A percentile compares a stretch with the other conserved stretches of the same genome.
Conservation (phyloP, 768 basidiomycete genomes). For the Cantharellus cinnabarinus region DNA sequence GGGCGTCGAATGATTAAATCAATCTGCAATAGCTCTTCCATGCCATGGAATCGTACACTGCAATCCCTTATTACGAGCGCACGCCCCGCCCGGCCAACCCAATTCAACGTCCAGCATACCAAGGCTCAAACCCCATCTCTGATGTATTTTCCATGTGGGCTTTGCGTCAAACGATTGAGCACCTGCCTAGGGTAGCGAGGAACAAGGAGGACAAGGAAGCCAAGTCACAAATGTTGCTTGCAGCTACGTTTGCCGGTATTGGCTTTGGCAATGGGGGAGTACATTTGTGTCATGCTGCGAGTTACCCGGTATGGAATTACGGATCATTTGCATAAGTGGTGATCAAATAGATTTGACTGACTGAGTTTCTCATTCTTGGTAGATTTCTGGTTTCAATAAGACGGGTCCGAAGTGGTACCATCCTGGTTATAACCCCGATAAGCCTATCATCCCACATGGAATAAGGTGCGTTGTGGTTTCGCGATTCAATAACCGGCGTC, state of each 20-base stretch:
- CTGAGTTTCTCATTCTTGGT: conserved; percentile 5
- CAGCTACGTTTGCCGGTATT: conserved; percentile 86
- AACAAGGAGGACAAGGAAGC: conserved; percentile 65
- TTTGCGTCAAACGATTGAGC: conserved; percentile 66
- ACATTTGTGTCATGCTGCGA: conserved; percentile 78
- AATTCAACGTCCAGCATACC: conserved; percentile 76
- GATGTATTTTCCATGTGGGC: conserved; percentile 94
- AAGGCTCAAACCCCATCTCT: conserved; percentile 83
- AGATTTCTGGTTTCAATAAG: conserved; percentile 92
- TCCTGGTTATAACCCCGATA: conserved; percentile 66
- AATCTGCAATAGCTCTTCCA: conserved; percentile 45
- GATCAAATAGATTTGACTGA: neutral
- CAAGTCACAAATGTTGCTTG: conserved; percentile 82
- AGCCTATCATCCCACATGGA: conserved; percentile 88
- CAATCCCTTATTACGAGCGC: conserved; percentile 86
- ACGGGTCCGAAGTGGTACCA: conserved; percentile 82
- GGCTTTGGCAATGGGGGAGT: conserved; percentile 91
- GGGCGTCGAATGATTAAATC: neutral
- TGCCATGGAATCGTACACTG: conserved; percentile 83
- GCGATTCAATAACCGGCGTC: neutral
- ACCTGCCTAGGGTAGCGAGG: conserved; percentile 70
- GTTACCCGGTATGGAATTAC: conserved; percentile 43
- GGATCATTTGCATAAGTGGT: neutral
- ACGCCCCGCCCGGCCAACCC: conserved; percentile 80
- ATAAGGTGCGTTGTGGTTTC: conserved; percentile 31